phyloP scores from a whole-genome alignment of 2,329 filamentous ascomycete species.

The Penicillium freii region DNA sequence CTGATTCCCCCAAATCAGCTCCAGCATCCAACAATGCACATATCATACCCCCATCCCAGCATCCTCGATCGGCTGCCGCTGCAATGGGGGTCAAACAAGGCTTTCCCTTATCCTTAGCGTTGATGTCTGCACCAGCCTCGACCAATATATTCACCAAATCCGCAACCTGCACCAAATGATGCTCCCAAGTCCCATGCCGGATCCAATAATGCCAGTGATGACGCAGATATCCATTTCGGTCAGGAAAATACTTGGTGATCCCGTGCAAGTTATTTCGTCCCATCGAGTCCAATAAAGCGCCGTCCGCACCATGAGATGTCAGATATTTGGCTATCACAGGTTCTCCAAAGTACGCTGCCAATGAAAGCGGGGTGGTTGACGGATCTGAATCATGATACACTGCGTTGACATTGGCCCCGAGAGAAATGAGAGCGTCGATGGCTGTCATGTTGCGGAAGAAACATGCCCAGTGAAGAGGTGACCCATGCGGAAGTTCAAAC shows the following conservation, averaged over 20 bases:
- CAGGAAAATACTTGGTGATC: constrained; percentile 24
- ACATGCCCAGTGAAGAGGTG: constrained; percentile 30
- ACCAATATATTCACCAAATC: constrained; percentile 14
- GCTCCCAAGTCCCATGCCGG: constrained; percentile 28
- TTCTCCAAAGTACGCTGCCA: constrained; percentile 26
- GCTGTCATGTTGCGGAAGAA: constrained; percentile 22
- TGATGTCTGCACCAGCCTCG: constrained; percentile 16
- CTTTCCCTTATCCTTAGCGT: constrained; percentile 17
- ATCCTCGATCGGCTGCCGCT: constrained; percentile 22
- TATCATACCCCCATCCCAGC: constrained; percentile 27
- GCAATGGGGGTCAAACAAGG: constrained; percentile 23
- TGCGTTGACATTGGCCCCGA: constrained; percentile 27
- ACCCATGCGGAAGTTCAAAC: constrained; percentile 29
- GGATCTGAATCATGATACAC: constrained; percentile 19
- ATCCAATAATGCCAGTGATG: constrained; percentile 34
- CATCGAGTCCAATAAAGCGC: constrained; percentile 16
- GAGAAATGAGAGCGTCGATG: constrained; percentile 22
- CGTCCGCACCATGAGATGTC: constrained; percentile 25
- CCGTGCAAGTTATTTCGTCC: constrained; percentile 26
- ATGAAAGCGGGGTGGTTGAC: constrained; percentile 24
- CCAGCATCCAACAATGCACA: constrained; percentile 22
- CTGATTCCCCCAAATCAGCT: constrained; percentile 19
- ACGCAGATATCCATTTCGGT: constrained; percentile 25
- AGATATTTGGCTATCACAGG: constrained; percentile 17
- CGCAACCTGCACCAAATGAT: constrained; percentile 19